Conservation (phyloP, 805 yeast genomes). For the Candida xyloterini region DNA sequence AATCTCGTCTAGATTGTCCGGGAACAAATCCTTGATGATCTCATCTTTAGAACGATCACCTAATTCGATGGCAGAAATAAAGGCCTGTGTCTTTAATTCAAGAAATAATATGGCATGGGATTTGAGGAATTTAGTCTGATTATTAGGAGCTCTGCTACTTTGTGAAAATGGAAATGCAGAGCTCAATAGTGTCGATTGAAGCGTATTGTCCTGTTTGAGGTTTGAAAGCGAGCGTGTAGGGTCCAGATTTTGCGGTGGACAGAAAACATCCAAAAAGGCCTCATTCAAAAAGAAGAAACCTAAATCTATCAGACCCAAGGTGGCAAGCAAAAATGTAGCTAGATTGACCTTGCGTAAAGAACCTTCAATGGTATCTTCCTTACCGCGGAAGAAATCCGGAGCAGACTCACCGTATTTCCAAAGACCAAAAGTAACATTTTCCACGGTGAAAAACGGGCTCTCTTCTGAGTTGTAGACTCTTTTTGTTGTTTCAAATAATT, state of each 20-base stretch:
- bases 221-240: conserved; percentile 38
- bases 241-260: conserved; percentile 64
- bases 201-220: conserved; percentile 20
- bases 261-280: conserved; percentile 80
- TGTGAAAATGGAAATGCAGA: conserved; percentile 10
- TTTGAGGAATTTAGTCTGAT: conserved; percentile 52
- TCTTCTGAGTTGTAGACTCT: conserved; percentile 61
- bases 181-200: conserved; percentile 16
- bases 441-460: conserved; percentile 69
- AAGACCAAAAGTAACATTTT: conserved; percentile 66
- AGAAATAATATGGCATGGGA: conserved; percentile 76
- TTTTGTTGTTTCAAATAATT: conserved; percentile 74
- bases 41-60: conserved; percentile 60
- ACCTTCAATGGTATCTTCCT: conserved; percentile 58
- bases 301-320: conserved; percentile 77
- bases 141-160: conserved; percentile 17
- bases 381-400: conserved; percentile 54
- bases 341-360: conserved; percentile 81
- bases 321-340: conserved; percentile 84
- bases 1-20: conserved; percentile 55
- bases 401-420: conserved; percentile 64
- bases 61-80: conserved; percentile 77
- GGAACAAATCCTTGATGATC: conserved; percentile 73
- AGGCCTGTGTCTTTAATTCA: conserved; percentile 94
- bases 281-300: conserved; percentile 87